Evolutionary conservation across 2,329 filamentous ascomycete species (phyloP), one percentile per base, ranked within the genome.

Genomic region (Venturia nashicola): DNA sequence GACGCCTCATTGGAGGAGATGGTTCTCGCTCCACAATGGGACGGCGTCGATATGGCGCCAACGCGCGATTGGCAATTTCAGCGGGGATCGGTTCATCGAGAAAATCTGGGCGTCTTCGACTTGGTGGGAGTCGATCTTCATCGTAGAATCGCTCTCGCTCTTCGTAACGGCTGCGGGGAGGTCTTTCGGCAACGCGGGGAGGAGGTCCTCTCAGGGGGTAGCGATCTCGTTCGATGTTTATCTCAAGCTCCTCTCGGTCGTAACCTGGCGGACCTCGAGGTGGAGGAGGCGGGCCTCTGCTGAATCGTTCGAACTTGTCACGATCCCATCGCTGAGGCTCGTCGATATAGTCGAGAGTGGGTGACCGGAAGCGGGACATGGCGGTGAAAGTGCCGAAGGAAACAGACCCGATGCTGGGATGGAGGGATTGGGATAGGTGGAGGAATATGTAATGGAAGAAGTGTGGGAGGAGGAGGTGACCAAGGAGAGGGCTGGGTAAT

Each of bases 11-110:
- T 11, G 83, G 80, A 2, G 81, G 83, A 11, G 83, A 80, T 5
- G 80, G 75, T 63, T 85, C 82, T 40, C 79, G 77, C 67, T 87
- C 85, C 65, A 80, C 79, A 67, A 86, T 73, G 55, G 82, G 78
- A 65, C 82, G 82, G 62, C 82, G 79, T 65, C 84, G 83, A 68
- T 82, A 84, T 62, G 84, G 81, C 65, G 77, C 81, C 67, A 86
- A 74, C 7, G 82, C 79, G 64, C 79, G 80, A 36, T 80, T 77
- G 65, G 77, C 77, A 54, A 79, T 67, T 65, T 80, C 78, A 66
- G 73, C 76, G 34, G 73, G 78, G 67, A 73, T 76, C 14, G 76
- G 72, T 64, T 81, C 78, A 48, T 79, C 77, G 65, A 80, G 78
- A 1, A 80, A 68, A 48, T 80, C 77, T 40, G 71, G 69, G 55